Evolutionary conservation across 768 basidiomycete genomes (phyloP), one percentile per base, ranked within the genome.

Genomic region (Agrocybe praecox): DNA sequence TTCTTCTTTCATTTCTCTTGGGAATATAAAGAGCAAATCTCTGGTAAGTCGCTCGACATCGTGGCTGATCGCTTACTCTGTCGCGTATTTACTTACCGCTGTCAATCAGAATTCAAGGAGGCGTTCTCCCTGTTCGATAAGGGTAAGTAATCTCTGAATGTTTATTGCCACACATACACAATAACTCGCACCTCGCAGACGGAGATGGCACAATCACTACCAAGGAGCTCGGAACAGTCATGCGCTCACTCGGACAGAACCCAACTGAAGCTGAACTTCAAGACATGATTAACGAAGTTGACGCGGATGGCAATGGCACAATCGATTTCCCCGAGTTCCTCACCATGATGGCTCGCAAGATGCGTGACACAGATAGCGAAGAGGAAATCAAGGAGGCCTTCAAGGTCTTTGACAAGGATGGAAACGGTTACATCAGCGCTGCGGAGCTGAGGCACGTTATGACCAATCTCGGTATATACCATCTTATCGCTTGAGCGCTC

Each of bases 81-180:
- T 18, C 18, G 43, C 21, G n/a, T 24, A 22, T 47, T 12, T 22
- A 53, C 49, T 60, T 24, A 55, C 56, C 33, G 18, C 40, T 46
- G 47, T 40, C 23, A 46, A 56, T 10, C 34, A 62, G 94, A 96
- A 76, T 98, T 96, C 86, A 98, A 96, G 83, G 96, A 98, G 80
- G 96, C 96, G 49, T 98, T 98, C 79, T 94, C 95, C 57, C 84
- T 98, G 19, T 98, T 98, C 74, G 94, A 97, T 80, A 96, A 94
- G 74, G 92, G 94, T 94, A 48, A 24, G 22, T 45, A 47, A 58
- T 56, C 52, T 56, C 6, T 32, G 17, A 10, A 33, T 47, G 14
- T 15, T 22, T 53, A 23, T 17, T 8, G 17, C 32, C 10, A 17
- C 10, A 51, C 50, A 33, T 50, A 19, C 24, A 40, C 46, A 33